Conservation (phyloP, 257 asterid species). For the Cruciata laevipes region DNA sequence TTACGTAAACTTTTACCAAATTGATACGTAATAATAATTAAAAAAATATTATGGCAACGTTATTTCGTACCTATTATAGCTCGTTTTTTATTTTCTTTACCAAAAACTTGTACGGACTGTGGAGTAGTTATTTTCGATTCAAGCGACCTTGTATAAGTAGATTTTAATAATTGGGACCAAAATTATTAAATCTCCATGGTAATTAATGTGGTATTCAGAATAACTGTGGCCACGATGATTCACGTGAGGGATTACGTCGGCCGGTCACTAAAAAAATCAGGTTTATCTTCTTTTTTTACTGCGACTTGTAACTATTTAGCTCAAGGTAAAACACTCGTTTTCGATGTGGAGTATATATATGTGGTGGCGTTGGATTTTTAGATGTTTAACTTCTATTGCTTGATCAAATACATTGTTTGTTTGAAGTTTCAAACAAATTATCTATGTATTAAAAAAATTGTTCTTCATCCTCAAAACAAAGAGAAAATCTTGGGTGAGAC, state of each 20-base stretch:
- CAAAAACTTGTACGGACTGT: background rate
- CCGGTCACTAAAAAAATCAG: background rate
- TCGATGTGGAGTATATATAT: too few species aligned
- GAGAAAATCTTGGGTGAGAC: too few species aligned
- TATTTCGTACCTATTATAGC: too few species aligned
- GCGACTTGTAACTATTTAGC: background rate
- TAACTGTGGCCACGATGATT: background rate
- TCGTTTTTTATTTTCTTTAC: background rate
- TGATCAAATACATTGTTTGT: too few species aligned
- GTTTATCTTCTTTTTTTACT: background rate
- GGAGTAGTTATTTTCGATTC: background rate
- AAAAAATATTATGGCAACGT: too few species aligned
- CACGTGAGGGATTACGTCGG: background rate
- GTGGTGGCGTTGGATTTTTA: too few species aligned
- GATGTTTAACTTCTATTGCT: too few species aligned
- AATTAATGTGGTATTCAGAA: background rate
- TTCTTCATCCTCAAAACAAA: too few species aligned
- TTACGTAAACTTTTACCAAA: too few species aligned
- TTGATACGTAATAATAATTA: too few species aligned
- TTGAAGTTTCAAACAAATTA: too few species aligned
- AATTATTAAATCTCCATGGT: background rate
- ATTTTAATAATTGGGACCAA: background rate
- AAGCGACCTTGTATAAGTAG: background rate
- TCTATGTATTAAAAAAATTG: too few species aligned
- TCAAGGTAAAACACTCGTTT: background rate